phyloP scores from a whole-genome alignment of 352 stramenopile species.

The Aphanomyces cochlioides region DNA sequence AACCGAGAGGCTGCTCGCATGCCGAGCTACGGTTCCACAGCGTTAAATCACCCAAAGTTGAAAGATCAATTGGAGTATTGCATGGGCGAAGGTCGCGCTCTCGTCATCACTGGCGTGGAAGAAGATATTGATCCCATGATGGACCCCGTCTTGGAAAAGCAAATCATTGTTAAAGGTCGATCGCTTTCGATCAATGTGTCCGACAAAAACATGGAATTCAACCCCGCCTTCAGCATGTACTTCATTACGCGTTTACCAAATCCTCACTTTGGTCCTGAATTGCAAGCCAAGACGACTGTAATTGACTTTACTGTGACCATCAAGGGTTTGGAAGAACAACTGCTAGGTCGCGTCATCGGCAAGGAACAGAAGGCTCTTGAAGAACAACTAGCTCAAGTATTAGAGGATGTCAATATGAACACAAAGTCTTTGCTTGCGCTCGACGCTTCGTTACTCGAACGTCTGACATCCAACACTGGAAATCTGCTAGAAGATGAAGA shows the following conservation, averaged over 20 bases:
- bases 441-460: conserved; percentile 94
- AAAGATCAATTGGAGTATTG: conserved; percentile 98
- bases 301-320: conserved; percentile 99
- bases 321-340: conserved; percentile 95
- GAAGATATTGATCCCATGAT: conserved; percentile 99
- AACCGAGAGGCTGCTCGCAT: conserved; percentile 93
- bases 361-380: conserved; percentile 97
- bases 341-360: conserved; percentile 96
- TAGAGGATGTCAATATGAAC: conserved; percentile 98
- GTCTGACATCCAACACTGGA: conserved; percentile 95
- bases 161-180: conserved; percentile 95
- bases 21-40: conserved; percentile 92
- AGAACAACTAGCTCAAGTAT: conserved; percentile 97
- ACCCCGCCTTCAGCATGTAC: conserved; percentile 97
- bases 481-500: conserved; percentile 98
- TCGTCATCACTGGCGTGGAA: conserved; percentile 95
- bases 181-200: conserved; percentile 97
- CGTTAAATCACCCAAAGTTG: conserved; percentile 95
- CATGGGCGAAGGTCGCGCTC: conserved; percentile 94
- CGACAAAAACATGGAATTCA: conserved; percentile 99
- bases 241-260: conserved; percentile 98
- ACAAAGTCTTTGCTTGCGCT: conserved; percentile 95
- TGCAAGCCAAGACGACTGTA: conserved; percentile 98
- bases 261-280: conserved; percentile 95
- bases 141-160: conserved; percentile 96